Evolutionary conservation across 306 rosid species (phyloP).

Genomic region (Citrullus mucosospermus): DNA sequence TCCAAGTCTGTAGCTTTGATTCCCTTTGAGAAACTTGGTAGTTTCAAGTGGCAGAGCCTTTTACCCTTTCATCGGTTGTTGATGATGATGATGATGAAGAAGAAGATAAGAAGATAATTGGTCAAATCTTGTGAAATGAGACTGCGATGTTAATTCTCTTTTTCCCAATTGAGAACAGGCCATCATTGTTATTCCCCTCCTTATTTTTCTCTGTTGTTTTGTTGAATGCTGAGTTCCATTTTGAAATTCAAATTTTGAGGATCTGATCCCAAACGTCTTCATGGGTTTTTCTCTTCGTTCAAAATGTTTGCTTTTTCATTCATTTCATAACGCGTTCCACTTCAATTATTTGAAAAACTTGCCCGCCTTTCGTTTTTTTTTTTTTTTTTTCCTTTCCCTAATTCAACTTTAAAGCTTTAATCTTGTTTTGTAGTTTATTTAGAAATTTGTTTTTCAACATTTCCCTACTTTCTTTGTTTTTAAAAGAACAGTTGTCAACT

Average conservation of each 20-base stretch:
- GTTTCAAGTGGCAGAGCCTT: slow-evolving; percentile 7
- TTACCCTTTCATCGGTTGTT: not conserved
- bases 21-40: not conserved
- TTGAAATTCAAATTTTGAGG: not conserved
- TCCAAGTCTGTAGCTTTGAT: slow-evolving; percentile 1
- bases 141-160: slow-evolving; percentile 8
- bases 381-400: no score
- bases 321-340: no score
- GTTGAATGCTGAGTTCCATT: not conserved
- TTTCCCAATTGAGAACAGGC: slow-evolving; percentile 6
- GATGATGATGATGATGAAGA: not conserved
- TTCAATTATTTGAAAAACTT: no score
- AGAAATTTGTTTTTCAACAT: not conserved
- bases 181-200: not conserved
- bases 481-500: not conserved
- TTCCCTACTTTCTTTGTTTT: no score
- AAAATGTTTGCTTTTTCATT: no score
- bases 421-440: not conserved
- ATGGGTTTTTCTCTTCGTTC: no score
- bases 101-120: not conserved
- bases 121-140: not conserved
- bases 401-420: not conserved
- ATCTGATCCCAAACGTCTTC: no score
- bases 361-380: not conserved
- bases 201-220: not conserved